Evolutionary conservation across 441 rosid species (phyloP).

Genomic region (Bruguiera hainesii): DNA sequence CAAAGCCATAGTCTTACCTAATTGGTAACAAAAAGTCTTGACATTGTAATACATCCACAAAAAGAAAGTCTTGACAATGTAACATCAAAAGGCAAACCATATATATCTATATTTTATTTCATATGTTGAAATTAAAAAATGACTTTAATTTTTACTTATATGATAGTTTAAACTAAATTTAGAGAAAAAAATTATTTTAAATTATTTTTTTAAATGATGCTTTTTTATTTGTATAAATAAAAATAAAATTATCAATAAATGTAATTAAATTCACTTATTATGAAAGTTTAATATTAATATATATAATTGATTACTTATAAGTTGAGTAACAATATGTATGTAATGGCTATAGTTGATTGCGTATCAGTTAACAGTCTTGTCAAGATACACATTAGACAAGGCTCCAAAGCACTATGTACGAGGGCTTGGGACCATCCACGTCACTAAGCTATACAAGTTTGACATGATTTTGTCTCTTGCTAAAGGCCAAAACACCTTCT

Average conservation of each 20-base stretch:
- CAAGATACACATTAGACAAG: background rate
- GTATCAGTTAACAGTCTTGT: no score
- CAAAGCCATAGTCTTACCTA: conserved; percentile 31
- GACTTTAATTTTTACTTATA: no score
- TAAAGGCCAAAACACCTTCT: conserved; percentile 28
- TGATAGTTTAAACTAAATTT: no score
- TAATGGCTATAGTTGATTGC: background rate
- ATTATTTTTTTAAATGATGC: no score
- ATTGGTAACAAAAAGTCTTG: conserved; percentile 36
- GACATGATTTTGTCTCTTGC: conserved; percentile 22
- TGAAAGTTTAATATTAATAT: no score
- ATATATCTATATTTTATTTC: background rate
- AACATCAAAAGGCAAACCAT: background rate
- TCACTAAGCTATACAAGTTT: conserved; percentile 8
- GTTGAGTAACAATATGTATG: conserved; percentile 17
- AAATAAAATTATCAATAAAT: no score
- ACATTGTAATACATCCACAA: conserved; percentile 11
- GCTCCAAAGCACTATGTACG: background rate
- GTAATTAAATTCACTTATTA: no score
- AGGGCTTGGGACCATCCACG: conserved; percentile 19
- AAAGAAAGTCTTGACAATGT: conserved; percentile 21
- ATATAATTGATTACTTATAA: conserved; percentile 13
- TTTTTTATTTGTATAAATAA: no score
- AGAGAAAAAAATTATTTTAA: no score
- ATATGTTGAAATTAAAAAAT: background rate